Evolutionary conservation across 1,284 basidiomycete species (phyloP).

Genomic region (Apiotrichum domesticum): DNA sequence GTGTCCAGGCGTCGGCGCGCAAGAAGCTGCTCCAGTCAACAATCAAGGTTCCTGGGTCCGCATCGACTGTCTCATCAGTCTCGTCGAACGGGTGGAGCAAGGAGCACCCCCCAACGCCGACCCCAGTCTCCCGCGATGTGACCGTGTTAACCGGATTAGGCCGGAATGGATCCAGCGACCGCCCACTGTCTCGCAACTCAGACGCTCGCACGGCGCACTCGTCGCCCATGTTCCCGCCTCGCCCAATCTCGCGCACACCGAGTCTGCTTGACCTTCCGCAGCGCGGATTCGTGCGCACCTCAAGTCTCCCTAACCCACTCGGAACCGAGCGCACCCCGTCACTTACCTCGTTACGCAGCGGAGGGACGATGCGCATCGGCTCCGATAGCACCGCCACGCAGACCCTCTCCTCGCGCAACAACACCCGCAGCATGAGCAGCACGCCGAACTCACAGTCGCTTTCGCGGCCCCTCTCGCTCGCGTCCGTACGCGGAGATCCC

Average conservation of each 20-base stretch:
- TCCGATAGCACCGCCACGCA: neutral
- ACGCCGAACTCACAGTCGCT: neutral
- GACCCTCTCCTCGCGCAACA: no score
- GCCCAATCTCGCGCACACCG: neutral
- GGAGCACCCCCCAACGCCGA: conserved; percentile 20
- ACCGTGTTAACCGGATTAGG: neutral
- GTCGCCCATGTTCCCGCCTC: neutral
- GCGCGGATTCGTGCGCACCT: neutral
- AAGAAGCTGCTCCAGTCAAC: conserved; percentile 14
- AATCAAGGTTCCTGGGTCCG: conserved; percentile 6
- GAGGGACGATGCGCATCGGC: no score
- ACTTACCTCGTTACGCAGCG: neutral
- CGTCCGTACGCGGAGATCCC: neutral
- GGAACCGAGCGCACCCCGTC: neutral
- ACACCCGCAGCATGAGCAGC: no score
- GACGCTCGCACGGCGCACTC: neutral
- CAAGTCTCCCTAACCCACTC: neutral
- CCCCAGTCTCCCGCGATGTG: conserved; percentile 16
- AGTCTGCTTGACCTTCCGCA: neutral
- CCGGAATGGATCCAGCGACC: neutral
- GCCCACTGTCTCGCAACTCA: neutral
- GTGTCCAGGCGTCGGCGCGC: conserved; percentile 18
- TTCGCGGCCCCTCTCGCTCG: neutral
- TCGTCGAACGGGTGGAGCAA: conserved; percentile 8
- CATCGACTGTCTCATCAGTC: conserved; percentile 6